Evolutionary conservation across 306 rosid species (phyloP).

Genomic region (Corylus avellana): DNA sequence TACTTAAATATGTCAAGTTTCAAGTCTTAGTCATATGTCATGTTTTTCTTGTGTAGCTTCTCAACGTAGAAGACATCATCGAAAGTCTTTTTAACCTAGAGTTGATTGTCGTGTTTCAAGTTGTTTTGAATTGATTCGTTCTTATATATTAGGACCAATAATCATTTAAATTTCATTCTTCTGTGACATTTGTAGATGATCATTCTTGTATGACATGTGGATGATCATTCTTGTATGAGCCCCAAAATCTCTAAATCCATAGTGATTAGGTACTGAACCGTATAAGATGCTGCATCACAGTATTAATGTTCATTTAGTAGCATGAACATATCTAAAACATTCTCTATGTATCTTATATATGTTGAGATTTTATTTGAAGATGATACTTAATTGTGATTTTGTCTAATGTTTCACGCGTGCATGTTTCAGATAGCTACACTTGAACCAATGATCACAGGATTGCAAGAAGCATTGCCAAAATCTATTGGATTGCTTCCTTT

Average conservation of each 20-base stretch:
- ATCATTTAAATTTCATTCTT: no score
- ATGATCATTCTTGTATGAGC: not conserved
- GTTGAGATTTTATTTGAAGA: conserved; percentile 6
- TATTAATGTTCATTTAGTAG: not conserved
- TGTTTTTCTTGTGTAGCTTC: no score
- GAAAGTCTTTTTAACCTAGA: no score
- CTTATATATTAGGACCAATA: no score
- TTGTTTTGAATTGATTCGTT: no score
- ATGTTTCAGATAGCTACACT: conserved; percentile 70
- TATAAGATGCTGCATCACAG: not conserved
- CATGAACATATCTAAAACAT: not conserved
- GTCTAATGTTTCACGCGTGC: conserved; percentile 26
- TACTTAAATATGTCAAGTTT: no score
- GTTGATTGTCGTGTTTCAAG: no score
- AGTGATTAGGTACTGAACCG: not conserved
- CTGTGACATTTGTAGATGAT: no score
- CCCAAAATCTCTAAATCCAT: not conserved
- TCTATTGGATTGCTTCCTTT: conserved; percentile 95
- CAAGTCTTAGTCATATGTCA: no score
- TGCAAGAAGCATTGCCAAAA: conserved; percentile 94
- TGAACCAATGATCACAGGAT: conserved; percentile 88
- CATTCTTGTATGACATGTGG: no score
- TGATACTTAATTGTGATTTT: conserved; percentile 5
- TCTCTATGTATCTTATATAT: not conserved
- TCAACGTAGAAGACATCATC: no score